Base-by-base conservation (phyloP, 2,329 filamentous ascomycete species). In the Diplodia sapinea region DNA sequence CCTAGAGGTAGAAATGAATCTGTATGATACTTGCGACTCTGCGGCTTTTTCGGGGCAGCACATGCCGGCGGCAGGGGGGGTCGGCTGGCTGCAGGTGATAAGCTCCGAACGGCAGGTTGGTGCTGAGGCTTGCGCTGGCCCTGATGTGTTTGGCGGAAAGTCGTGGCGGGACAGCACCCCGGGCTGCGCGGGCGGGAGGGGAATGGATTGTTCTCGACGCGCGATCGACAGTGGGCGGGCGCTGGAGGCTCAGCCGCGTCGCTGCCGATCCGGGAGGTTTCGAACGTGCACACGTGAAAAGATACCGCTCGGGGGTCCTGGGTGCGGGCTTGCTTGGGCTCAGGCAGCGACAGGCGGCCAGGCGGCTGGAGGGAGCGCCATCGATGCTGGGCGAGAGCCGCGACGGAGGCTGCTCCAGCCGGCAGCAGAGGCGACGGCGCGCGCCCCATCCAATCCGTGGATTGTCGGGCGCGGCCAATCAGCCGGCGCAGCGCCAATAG, bases 321-420 rank as follows among this genome's bases (percentile, higher is more conserved):
- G 59, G 26, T 12, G 36, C 36, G 36, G 36, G 11, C 36, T 17
- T 33, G 57, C 38, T 50, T 43, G 57, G 40, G 40, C 38, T 23
- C 54, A 61, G 26, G 33, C 38, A 26, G 59, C 57, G 57, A 62
- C 57, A 62, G 57, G 57, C 57, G 57, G 40, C 57, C 47, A 47
- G 47, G 56, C 56, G 17, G 43, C 43, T 47, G 43, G 43, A 36
- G 33, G 43, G 43, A n/a, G 43, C 43, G 43, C 43, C 43, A 47
- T 47, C 17, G 43, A 8, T 1, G 43, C 43, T n/a, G 17, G 43
- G 43, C 43, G 43, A 20, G 43, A 17, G 59, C 59, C n/a, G 59
- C 59, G 59, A 49, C 59, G 59, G 59, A 63, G 59, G 59, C 47
- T 51, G 59, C 59, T 63, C 59, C 59, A 63, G 59, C 43, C 38